phyloP scores from a whole-genome alignment of 768 basidiomycete species.

The Steccherinum ochraceum region DNA sequence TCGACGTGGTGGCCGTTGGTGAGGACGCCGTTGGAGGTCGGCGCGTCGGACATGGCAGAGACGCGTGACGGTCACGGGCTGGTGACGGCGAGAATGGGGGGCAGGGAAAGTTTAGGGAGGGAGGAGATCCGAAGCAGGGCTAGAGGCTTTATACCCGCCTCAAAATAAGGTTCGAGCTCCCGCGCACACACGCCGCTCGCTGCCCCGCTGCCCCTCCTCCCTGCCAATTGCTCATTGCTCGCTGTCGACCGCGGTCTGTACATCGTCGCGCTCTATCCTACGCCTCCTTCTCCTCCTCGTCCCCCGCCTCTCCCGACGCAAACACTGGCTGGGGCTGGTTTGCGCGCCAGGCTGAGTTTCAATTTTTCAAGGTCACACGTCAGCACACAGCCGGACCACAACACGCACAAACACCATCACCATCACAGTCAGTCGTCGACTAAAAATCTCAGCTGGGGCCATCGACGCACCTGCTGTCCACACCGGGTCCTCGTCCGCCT shows the following conservation, averaged over 20 bases:
- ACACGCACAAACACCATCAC: constrained; percentile 34
- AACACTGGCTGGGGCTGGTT: constrained; percentile 89
- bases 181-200: constrained; percentile 27
- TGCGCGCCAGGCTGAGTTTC: constrained; percentile 66
- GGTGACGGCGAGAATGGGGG: constrained; percentile 24
- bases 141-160: constrained; percentile 75
- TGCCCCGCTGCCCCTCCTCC: constrained; percentile 17
- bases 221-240: constrained; percentile 4
- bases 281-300: constrained; percentile 49
- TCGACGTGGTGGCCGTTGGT: constrained; percentile 26
- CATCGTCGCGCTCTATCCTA: constrained; percentile 17
- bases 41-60: constrained; percentile 54
- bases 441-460: constrained; percentile 10
- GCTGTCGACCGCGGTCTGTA: constrained; percentile 7
- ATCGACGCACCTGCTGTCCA: constrained; percentile 74
- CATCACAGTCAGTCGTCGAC: constrained; percentile 12
- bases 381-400: constrained; percentile 30
- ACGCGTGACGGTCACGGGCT: constrained; percentile 69
- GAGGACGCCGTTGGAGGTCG: constrained; percentile 18
- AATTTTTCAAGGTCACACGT: constrained; percentile 22
- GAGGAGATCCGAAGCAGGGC: constrained; percentile 57
- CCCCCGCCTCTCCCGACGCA: constrained; percentile 48
- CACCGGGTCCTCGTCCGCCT: constrained; percentile 70
- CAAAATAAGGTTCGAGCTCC: constrained; percentile 84
- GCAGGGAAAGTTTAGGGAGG: constrained; percentile 62